A percentile compares a stretch with the other conserved stretches of the same genome.
Evolutionary conservation across 2,329 filamentous ascomycete species (phyloP).

Genomic region (Fusarium sp.): DNA sequence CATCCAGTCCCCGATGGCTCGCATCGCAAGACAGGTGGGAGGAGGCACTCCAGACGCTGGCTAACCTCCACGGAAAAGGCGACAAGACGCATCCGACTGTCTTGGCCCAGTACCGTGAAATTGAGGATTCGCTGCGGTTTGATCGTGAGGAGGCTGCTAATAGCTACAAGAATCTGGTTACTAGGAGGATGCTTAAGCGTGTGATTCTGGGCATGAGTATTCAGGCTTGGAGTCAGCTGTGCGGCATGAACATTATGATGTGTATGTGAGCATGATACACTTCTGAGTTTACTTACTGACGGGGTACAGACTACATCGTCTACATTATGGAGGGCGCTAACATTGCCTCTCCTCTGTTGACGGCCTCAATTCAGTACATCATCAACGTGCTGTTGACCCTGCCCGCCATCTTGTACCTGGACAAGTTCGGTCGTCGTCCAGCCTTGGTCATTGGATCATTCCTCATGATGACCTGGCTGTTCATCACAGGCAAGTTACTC

Average conservation of each 20-base stretch:
- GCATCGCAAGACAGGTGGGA: conserved; percentile 76
- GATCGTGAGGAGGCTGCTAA: conserved; percentile 64
- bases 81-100: conserved; percentile 69
- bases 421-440: conserved; percentile 68
- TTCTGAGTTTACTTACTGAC: background rate
- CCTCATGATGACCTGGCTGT: conserved; percentile 71
- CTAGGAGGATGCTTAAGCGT: conserved; percentile 66
- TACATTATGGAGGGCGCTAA: conserved; percentile 71
- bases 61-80: conserved; percentile 68
- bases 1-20: conserved; percentile 76
- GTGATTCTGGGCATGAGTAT: conserved; percentile 69
- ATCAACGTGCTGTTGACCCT: conserved; percentile 72
- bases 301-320: conserved; percentile 62
- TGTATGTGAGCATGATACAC: conserved; percentile 40
- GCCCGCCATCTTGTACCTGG: conserved; percentile 70
- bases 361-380: conserved; percentile 72
- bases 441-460: conserved; percentile 67
- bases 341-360: conserved; percentile 68
- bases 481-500: conserved; percentile 63
- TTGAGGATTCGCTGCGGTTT: conserved; percentile 65
- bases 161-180: conserved; percentile 62
- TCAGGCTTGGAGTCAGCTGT: conserved; percentile 70
- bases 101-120: conserved; percentile 72
- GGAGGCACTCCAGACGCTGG: conserved; percentile 69
- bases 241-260: conserved; percentile 72